Evolutionary conservation across 2,329 filamentous ascomycete genomes (phyloP), one percentile per base, ranked within the genome.

Genomic region (Alternaria triticimaculans): DNA sequence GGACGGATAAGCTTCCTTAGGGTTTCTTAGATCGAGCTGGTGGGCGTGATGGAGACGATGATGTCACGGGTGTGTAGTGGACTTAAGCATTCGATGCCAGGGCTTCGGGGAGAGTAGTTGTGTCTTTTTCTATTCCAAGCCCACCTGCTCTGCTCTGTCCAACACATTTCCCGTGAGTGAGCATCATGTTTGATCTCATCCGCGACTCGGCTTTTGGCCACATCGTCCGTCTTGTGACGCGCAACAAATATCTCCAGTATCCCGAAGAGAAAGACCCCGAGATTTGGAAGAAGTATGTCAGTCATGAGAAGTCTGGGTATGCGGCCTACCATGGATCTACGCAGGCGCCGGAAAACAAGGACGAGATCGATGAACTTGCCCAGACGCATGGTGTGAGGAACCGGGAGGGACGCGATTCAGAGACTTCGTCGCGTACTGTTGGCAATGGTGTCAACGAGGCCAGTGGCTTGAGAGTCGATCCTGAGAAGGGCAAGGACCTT

Each of bases 401-500:
- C 7, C 63, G 68, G 2, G 65, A 66, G 26, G 56, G 55, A 30
- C 37, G 59, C 20, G 49, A 56, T 30, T 68, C 67, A 10, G 55
- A 64, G 11, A 62, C 68, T 45, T 65, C 70, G 26, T 65, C 65
- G 12, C 55, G 26, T 4, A 70, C 62, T 10, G 75, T 60, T 45
- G 64, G 55, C 2, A 63, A 73, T 4, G 70, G 70, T 2, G 68
- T 66, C 15, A 70, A 76, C 49, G 67, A 81, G 26, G 74, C 78
- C 4, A 84, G 80, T 48, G 82, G 82, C 20, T 77, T 81, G 9
- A 74, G 72, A 28, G 74, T 86, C 14, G 85, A 87, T 70, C 78
- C 81, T 1, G 86, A 87, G 67, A 87, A 87, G 66, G 85, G 85
- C 1, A 80, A 75, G 63, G 84, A 87, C 71, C 71, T 81, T 8